These are phyloP conservation scores for Cladophialophora bantiana DNA, from an alignment of 2,329 filamentous ascomycete species.

Conservation along the genomic window DNA sequence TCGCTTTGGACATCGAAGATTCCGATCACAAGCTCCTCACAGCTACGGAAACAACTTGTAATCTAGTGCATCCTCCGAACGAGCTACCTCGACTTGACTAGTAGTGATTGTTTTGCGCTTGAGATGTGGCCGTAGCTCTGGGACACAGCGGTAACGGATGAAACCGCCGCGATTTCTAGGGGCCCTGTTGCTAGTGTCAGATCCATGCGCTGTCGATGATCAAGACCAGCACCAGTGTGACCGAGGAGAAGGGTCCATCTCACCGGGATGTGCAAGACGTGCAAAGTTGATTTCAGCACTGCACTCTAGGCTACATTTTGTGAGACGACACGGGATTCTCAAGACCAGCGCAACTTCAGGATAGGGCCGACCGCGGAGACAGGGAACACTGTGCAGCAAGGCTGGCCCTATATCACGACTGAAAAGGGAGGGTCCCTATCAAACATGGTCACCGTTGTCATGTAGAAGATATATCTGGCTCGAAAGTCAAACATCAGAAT, in stretches of 20 bases:
- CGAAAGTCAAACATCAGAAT: neutral
- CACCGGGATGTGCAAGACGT: too few species aligned
- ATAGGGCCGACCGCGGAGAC: neutral
- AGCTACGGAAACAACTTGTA: neutral
- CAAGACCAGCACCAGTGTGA: neutral
- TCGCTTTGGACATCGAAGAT: neutral
- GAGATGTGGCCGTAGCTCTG: neutral
- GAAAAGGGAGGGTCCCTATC: neutral
- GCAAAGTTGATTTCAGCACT: too few species aligned
- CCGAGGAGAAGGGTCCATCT: too few species aligned
- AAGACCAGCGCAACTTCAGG: neutral
- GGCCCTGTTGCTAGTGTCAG: neutral
- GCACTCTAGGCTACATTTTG: too few species aligned
- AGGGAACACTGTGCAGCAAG: neutral
- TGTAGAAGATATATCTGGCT: conserved; percentile 1
- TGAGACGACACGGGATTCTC: too few species aligned
- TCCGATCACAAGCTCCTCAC: neutral
- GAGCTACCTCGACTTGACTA: neutral
- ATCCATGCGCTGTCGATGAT: neutral
- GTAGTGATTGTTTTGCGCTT: neutral
- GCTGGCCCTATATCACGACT: neutral
- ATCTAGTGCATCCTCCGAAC: neutral
- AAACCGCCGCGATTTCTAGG: neutral
- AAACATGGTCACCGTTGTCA: neutral
- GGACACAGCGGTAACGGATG: neutral